phyloP scores from a whole-genome alignment of 331 rosid genomes.

The Cydonia oblonga region DNA sequence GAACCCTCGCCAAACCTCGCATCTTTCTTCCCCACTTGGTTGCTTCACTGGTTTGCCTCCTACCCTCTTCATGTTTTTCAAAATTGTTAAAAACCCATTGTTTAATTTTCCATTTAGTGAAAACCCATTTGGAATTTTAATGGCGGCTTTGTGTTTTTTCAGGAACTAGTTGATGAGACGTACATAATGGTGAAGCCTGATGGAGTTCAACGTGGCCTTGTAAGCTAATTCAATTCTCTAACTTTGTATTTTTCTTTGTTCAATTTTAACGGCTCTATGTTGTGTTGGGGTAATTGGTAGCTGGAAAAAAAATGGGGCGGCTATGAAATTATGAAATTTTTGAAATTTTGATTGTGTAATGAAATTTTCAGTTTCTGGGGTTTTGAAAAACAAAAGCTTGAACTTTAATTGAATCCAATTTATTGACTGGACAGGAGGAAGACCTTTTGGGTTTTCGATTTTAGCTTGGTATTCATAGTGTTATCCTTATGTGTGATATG shows the following conservation, averaged over 20 bases:
- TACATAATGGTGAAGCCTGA: slow-evolving; percentile 97
- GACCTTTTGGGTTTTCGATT: neutral
- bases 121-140: slow-evolving; percentile 2
- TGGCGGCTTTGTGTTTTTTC: slow-evolving; percentile 8
- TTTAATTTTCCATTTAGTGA: neutral
- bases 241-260: too few species aligned
- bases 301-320: neutral
- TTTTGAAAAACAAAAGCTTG: neutral
- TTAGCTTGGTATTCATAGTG: neutral
- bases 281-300: neutral
- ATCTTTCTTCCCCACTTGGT: slow-evolving; percentile 74
- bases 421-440: neutral
- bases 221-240: slow-evolving; percentile 16
- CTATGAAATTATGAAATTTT: neutral
- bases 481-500: neutral
- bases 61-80: neutral
- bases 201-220: slow-evolving; percentile 97
- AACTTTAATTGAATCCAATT: neutral
- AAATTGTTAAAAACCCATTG: neutral
- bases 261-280: neutral
- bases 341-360: neutral
- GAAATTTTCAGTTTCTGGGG: neutral
- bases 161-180: slow-evolving; percentile 82
- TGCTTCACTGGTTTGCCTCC: slow-evolving; percentile 57
- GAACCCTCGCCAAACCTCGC: slow-evolving; percentile 32